Evolutionary conservation across 179 eudicot species (phyloP).

Genomic region (Silene coronaria): DNA sequence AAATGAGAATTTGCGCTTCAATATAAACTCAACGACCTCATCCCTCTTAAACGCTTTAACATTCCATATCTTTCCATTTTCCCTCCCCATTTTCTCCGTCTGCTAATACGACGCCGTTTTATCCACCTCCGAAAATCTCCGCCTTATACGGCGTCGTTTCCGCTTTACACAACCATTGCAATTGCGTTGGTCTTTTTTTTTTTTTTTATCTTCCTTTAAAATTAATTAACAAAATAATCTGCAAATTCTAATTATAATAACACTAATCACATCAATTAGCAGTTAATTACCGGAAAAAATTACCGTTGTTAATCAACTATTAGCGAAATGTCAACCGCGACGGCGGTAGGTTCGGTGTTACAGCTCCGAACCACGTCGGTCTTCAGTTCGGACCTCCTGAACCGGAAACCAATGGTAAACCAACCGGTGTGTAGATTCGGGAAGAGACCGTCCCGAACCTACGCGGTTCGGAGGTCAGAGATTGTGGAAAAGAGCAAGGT

Average conservation of each 20-base stretch:
- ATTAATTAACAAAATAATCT: not conserved
- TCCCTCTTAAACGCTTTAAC: slow-evolving; percentile 3
- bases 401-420: not conserved
- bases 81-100: not conserved
- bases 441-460: slow-evolving; percentile 31
- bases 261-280: not conserved
- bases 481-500: slow-evolving; percentile 27
- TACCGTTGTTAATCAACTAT: not conserved
- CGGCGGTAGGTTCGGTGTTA: slow-evolving; percentile 36
- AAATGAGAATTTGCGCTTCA: too few relatives aligned
- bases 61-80: not conserved
- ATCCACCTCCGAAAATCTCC: not conserved
- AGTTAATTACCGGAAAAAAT: too few relatives aligned
- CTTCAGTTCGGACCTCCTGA: not conserved
- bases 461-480: slow-evolving; percentile 31
- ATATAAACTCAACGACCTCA: slow-evolving; percentile 11
- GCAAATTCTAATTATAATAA: not conserved
- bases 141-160: not conserved
- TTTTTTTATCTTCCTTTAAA: not conserved
- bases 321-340: slow-evolving; percentile 26
- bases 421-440: slow-evolving; percentile 36
- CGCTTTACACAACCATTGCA: not conserved
- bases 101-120: not conserved
- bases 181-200: not conserved
- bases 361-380: slow-evolving; percentile 23